phyloP scores from a whole-genome alignment of 345 rosid genomes.

The Citrus hindsii region DNA sequence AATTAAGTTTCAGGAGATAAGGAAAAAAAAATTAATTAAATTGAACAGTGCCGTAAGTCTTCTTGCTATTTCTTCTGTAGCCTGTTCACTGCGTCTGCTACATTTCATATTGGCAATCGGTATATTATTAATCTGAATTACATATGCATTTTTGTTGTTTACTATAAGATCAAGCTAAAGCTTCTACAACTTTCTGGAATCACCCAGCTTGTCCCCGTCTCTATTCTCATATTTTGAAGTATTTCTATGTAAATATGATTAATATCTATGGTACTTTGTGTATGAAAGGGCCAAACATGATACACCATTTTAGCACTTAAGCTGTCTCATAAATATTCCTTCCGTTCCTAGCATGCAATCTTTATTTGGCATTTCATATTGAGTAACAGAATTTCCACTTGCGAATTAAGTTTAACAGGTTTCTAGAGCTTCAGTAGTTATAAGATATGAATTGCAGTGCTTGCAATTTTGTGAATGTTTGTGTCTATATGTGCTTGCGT shows the following conservation, averaged over 20 bases:
- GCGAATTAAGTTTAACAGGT: not conserved
- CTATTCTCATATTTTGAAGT: not conserved
- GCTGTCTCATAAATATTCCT: not conserved
- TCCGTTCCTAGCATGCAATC: not conserved
- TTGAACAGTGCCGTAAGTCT: not conserved
- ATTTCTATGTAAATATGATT: not conserved
- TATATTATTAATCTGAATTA: conserved; percentile 5
- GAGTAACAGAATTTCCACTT: not conserved
- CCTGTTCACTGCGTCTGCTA: not conserved
- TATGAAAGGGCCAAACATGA: not conserved
- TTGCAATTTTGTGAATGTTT: not conserved
- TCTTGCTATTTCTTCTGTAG: not conserved
- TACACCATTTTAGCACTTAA: not conserved
- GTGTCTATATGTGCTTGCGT: not conserved
- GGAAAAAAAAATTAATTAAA: not conserved
- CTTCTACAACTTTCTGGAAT: not conserved
- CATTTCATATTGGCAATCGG: not conserved
- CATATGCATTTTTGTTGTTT: conserved; percentile 2
- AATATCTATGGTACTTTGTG: not conserved
- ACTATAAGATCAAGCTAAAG: not conserved
- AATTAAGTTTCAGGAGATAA: not conserved
- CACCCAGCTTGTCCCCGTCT: not conserved
- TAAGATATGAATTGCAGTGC: not conserved
- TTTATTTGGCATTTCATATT: not conserved
- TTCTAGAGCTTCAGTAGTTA: not conserved